A percentile compares a stretch with the other conserved stretches of the same genome.
These are phyloP conservation scores for Kodamaea lidongshanica DNA, from an alignment of 805 yeast species.

Conservation along the genomic window DNA sequence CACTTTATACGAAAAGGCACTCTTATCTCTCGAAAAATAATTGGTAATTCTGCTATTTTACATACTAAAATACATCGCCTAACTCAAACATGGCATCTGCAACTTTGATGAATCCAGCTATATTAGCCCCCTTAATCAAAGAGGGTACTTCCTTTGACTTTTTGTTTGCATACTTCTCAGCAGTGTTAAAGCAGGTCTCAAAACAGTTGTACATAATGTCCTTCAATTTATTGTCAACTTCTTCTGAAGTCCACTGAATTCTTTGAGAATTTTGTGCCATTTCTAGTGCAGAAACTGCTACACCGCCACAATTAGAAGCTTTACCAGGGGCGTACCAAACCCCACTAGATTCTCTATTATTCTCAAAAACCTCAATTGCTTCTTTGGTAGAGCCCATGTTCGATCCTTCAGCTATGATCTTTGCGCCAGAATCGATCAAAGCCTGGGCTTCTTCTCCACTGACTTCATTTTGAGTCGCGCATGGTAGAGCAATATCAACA, in stretches of 20 bases:
- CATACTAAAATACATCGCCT: constrained; percentile 75
- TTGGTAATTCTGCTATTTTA: constrained; percentile 5
- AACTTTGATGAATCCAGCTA: constrained; percentile 98
- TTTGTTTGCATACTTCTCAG: constrained; percentile 72
- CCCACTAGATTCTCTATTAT: constrained; percentile 49
- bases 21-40: background rate
- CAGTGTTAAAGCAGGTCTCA: constrained; percentile 86
- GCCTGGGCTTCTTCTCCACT: constrained; percentile 95
- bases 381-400: constrained; percentile 99
- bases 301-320: constrained; percentile 99
- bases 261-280: constrained; percentile 99
- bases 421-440: constrained; percentile 84
- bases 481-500: constrained; percentile 94
- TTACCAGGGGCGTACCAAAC: constrained; percentile 99
- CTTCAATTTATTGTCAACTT: constrained; percentile 87
- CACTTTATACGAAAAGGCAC: constrained; percentile 8
- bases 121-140: constrained; percentile 96
- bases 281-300: constrained; percentile 95
- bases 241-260: constrained; percentile 83
- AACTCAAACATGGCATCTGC: constrained; percentile 98
- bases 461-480: constrained; percentile 98
- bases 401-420: constrained; percentile 97
- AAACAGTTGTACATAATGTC: constrained; percentile 90
- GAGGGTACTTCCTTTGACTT: constrained; percentile 69
- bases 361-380: constrained; percentile 93